Evolutionary conservation across 2,329 filamentous ascomycete species (phyloP).

Genomic region (Colletotrichum kahawae): DNA sequence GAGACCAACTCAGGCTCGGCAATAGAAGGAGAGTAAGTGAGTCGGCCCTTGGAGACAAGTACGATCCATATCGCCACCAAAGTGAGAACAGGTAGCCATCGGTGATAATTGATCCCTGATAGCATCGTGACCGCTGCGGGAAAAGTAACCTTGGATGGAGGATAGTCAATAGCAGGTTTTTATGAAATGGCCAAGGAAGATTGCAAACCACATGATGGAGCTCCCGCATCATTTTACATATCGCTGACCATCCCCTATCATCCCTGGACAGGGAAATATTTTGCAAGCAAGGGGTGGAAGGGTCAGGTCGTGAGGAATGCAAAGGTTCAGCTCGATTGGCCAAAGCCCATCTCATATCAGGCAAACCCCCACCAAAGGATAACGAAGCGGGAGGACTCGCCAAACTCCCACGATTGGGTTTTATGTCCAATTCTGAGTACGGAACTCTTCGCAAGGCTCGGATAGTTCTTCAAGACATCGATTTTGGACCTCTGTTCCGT

Average conservation of each 20-base stretch:
- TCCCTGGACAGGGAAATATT: neutral
- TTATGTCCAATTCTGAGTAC: neutral
- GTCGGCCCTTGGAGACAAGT: neutral
- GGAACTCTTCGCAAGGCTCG: neutral
- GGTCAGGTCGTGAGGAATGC: neutral
- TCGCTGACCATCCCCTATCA: neutral
- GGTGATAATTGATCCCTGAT: neutral
- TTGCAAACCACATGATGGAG: neutral
- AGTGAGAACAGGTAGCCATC: neutral
- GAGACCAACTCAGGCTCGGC: neutral
- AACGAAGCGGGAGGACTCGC: neutral
- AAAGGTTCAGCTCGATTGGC: neutral
- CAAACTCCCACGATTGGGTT: neutral
- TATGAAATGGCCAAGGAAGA: neutral
- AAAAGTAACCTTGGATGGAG: neutral
- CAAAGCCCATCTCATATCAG: neutral
- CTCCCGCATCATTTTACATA: neutral
- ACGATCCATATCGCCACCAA: neutral
- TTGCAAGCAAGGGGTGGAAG: neutral
- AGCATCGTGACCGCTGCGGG: neutral
- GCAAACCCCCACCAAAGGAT: neutral
- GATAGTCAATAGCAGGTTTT: neutral
- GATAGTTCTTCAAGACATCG: neutral
- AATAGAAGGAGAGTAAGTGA: neutral
- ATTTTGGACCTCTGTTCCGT: neutral